Evolutionary conservation across 164 flowering plant species (phyloP).

Genomic region (Chloranthus sessilifolius): DNA sequence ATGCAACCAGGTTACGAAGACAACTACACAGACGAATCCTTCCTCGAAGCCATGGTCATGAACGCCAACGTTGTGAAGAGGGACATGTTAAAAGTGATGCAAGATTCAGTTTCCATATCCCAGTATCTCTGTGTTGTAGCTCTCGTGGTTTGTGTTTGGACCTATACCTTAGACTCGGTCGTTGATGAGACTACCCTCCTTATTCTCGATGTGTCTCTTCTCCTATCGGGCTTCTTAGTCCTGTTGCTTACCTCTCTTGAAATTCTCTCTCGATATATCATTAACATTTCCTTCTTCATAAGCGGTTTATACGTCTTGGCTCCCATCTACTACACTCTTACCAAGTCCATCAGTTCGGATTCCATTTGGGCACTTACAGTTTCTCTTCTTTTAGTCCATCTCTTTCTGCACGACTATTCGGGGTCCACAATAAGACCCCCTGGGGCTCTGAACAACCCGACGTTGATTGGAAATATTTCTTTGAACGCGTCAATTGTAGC

Average conservation of each 20-base stretch:
- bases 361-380: slow-evolving; percentile 84
- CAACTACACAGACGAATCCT: slow-evolving; percentile 83
- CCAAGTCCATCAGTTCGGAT: slow-evolving; percentile 88
- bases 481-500: slow-evolving; percentile 89
- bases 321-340: slow-evolving; percentile 84
- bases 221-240: slow-evolving; percentile 65
- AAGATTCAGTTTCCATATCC: slow-evolving; percentile 56
- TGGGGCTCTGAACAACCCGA: slow-evolving; percentile 66
- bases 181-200: slow-evolving; percentile 57
- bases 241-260: slow-evolving; percentile 58
- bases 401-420: slow-evolving; percentile 86
- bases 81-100: slow-evolving; percentile 43
- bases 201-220: slow-evolving; percentile 55
- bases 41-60: slow-evolving; percentile 90
- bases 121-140: slow-evolving; percentile 84
- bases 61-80: slow-evolving; percentile 83
- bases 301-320: slow-evolving; percentile 71
- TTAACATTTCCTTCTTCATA: slow-evolving; percentile 68
- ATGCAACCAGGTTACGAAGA: slow-evolving; percentile 98
- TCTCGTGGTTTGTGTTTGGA: slow-evolving; percentile 87
- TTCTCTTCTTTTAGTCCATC: slow-evolving; percentile 70
- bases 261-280: slow-evolving; percentile 48
- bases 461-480: slow-evolving; percentile 73
- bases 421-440: slow-evolving; percentile 72
- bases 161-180: slow-evolving; percentile 49